phyloP scores from a whole-genome alignment of 2,329 filamentous ascomycete species.

The Colletotrichum orchidophilum region DNA sequence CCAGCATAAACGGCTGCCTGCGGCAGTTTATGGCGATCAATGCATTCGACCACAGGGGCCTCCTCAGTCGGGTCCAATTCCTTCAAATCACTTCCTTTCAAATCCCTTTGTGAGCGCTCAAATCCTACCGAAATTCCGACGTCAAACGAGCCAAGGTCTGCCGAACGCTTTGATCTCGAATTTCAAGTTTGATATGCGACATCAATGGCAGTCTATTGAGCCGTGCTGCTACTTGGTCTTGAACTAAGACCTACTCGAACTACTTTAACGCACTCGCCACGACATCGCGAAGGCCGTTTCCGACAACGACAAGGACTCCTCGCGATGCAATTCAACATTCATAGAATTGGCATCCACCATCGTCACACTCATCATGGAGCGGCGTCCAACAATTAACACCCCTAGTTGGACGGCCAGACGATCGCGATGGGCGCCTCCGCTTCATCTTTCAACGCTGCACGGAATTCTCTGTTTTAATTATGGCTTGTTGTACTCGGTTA shows the following conservation, averaged over 20 bases:
- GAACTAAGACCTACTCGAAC: neutral
- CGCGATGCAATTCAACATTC: neutral
- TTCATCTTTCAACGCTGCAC: neutral
- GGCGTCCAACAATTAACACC: neutral
- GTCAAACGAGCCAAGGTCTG: conserved; percentile 16
- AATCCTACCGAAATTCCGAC: neutral
- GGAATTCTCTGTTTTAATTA: neutral
- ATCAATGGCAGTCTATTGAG: conserved; percentile 7
- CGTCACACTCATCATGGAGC: conserved; percentile 21
- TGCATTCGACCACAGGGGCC: conserved; percentile 14
- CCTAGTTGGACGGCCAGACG: neutral
- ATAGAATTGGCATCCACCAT: conserved; percentile 15
- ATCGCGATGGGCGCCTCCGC: conserved; percentile 3
- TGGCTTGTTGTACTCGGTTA: conserved; percentile 10
- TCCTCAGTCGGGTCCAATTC: conserved; percentile 7
- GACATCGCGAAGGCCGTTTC: conserved; percentile 1
- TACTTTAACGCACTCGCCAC: neutral
- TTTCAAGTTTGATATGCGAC: conserved; percentile 17
- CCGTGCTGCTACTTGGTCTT: conserved; percentile 1
- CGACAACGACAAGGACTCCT: conserved; percentile 1
- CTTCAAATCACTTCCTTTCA: neutral
- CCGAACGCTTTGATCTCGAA: conserved; percentile 13
- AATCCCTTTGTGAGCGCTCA: neutral
- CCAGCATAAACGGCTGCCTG: conserved; percentile 18
- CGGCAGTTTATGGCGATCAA: conserved; percentile 27